Evolutionary conservation across 495 filamentous ascomycete species (phyloP).

Genomic region (Diplogelasinospora grovesii): DNA sequence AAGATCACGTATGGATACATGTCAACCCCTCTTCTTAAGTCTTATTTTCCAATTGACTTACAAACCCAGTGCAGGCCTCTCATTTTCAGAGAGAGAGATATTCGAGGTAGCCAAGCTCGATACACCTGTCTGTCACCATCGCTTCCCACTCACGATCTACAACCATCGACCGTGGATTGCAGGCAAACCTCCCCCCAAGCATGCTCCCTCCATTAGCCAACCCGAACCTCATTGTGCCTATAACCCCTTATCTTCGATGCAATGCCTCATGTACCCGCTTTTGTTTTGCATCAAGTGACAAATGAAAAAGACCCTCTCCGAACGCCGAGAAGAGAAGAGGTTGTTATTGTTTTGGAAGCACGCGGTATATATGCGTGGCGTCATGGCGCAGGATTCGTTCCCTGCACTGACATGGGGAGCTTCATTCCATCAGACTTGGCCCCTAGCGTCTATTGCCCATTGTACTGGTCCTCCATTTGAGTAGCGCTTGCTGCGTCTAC

Average conservation of each 20-base stretch:
- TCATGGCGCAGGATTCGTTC: constrained; percentile 12
- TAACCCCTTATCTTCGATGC: not conserved
- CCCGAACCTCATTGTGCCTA: too few relatives aligned
- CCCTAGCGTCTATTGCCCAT: constrained; percentile 29
- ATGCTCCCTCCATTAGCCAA: not conserved
- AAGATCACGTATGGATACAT: too few relatives aligned
- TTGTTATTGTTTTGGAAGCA: constrained; percentile 8
- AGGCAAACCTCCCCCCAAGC: constrained; percentile 1
- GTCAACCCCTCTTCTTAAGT: too few relatives aligned
- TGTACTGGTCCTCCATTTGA: constrained; percentile 31
- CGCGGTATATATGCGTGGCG: constrained; percentile 12
- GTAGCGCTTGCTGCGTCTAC: constrained; percentile 57
- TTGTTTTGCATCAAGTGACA: constrained; percentile 1
- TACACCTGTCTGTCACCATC: too few relatives aligned
- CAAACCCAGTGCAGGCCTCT: too few relatives aligned
- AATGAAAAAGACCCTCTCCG: constrained; percentile 5
- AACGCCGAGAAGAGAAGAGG: constrained; percentile 7
- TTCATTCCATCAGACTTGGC: not conserved
- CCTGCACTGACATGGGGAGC: constrained; percentile 2
- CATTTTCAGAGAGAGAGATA: too few relatives aligned
- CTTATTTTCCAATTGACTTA: too few relatives aligned
- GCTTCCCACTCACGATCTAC: too few relatives aligned
- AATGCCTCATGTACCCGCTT: constrained; percentile 5
- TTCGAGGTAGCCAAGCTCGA: too few relatives aligned
- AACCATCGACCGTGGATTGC: too few relatives aligned